phyloP scores from a whole-genome alignment of 768 basidiomycete species.

The Tulasnella sp. region DNA sequence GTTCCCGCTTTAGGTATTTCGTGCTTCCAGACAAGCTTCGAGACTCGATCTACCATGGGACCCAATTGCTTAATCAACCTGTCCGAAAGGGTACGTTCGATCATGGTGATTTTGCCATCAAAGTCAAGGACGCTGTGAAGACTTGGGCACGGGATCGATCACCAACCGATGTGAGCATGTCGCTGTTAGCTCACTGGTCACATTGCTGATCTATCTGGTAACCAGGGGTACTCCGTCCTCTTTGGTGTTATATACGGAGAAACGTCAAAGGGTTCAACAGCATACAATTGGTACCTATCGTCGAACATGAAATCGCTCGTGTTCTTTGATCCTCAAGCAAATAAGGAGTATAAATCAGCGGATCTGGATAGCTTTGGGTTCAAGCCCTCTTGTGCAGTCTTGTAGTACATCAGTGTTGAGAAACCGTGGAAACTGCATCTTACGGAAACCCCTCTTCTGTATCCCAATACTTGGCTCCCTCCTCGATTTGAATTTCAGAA shows the following conservation, averaged over 20 bases:
- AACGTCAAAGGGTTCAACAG: background rate
- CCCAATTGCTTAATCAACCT: background rate
- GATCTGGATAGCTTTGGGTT: background rate
- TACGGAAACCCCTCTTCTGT: no score
- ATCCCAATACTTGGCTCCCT: no score
- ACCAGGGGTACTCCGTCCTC: background rate
- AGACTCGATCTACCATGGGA: background rate
- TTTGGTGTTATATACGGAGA: conserved; percentile 13
- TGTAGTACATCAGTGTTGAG: background rate
- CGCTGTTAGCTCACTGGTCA: background rate
- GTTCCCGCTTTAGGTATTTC: background rate
- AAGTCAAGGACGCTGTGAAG: background rate
- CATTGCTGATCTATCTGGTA: background rate
- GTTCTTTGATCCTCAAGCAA: conserved; percentile 3
- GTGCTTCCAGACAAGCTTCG: background rate
- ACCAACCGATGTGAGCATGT: background rate
- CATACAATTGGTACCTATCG: conserved; percentile 21
- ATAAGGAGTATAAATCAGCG: background rate
- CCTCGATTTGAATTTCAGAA: no score
- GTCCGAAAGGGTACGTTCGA: conserved; percentile 6
- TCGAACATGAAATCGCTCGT: background rate
- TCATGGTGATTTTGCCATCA: background rate
- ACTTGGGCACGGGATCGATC: background rate
- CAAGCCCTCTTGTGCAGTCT: background rate
- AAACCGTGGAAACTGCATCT: no score